Base-by-base conservation (phyloP, 2,329 filamentous ascomycete genomes). In the Paraphaeosphaeria sporulosa region DNA sequence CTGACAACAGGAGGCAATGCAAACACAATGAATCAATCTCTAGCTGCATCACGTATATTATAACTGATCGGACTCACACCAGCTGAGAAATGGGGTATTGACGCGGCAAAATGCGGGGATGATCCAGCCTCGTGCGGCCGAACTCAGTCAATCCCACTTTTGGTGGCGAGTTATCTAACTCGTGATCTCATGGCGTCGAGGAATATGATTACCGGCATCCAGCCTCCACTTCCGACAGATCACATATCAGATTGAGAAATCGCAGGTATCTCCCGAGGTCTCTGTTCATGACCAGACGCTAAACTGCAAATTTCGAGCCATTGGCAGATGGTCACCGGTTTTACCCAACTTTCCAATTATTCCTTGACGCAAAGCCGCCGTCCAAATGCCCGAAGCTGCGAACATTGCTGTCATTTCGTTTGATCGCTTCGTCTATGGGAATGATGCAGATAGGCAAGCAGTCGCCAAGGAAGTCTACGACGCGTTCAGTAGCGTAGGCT, bases 401-500 rank as follows among this genome's bases (percentile, higher is more conserved):
- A 53, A 69, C 6, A 72, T 73, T 15, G 66, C 66, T 8, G 44
- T 72, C 21, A 65, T 73, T 1, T 71, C 69, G 0, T 73, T 73
- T 49, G 69, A 68, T 12, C 61, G 48, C 2, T 72, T 73, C 50
- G 62, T 72, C 46, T 61, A 67, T 15, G 70, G 68, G 12, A 51
- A 42, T 19, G 62, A 70, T 36, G 62, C 61, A 3, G 69, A 68
- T 13, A 66, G 64, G 42, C 62, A 58, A 12, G 63, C 56, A 4
- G 70, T 73, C 23, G 67, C 70, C 3, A 71, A 64, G 46, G 57
- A 78, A 40, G 70, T 81, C 15, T 77, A 80, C 59, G 56, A 73
- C 15, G 79, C 78, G 2, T 79, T 79, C 42, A 73, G 73, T 43
- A 74, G 68, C 7, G 72, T 79, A 8, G 79, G 79, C 2, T 81